Conservation (phyloP, 2,329 filamentous ascomycete species). For the Fusarium sp. region DNA sequence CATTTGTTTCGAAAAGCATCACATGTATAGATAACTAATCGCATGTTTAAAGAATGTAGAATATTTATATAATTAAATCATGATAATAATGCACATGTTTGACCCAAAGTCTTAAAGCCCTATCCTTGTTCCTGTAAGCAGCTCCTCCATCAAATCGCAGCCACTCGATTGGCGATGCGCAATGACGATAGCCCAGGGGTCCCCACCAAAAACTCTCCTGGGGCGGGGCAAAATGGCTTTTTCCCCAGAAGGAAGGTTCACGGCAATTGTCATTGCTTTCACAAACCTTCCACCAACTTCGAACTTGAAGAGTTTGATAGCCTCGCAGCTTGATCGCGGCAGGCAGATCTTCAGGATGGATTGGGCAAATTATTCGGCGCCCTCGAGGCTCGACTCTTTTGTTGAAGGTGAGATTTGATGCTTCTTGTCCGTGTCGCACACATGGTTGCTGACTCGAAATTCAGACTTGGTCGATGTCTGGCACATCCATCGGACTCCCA, state of each 20-base stretch:
- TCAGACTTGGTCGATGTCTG: slow-evolving; percentile 57
- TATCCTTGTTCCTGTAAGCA: slow-evolving; percentile 10
- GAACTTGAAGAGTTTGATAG: background rate
- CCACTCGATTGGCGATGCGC: slow-evolving; percentile 42
- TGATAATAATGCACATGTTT: background rate
- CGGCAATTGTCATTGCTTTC: slow-evolving; percentile 24
- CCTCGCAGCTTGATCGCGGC: slow-evolving; percentile 13
- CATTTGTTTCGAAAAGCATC: background rate
- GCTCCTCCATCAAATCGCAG: slow-evolving; percentile 35
- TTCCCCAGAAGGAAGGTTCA: slow-evolving; percentile 32
- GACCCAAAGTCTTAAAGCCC: background rate
- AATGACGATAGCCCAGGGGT: slow-evolving; percentile 27
- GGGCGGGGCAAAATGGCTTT: slow-evolving; percentile 44
- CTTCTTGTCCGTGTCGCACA: slow-evolving; percentile 3
- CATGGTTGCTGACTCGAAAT: slow-evolving; percentile 18
- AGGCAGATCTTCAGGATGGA: slow-evolving; percentile 38
- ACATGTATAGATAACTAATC: background rate
- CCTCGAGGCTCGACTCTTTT: slow-evolving; percentile 41
- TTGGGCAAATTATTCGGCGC: slow-evolving; percentile 42
- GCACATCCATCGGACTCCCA: slow-evolving; percentile 60
- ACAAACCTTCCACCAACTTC: slow-evolving; percentile 1
- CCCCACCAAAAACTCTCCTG: slow-evolving; percentile 38
- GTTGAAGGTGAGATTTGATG: slow-evolving; percentile 39
- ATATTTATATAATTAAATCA: background rate
- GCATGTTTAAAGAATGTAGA: background rate